Base-by-base conservation (phyloP, 208 protist species). In the Naegleria fowleri region DNA sequence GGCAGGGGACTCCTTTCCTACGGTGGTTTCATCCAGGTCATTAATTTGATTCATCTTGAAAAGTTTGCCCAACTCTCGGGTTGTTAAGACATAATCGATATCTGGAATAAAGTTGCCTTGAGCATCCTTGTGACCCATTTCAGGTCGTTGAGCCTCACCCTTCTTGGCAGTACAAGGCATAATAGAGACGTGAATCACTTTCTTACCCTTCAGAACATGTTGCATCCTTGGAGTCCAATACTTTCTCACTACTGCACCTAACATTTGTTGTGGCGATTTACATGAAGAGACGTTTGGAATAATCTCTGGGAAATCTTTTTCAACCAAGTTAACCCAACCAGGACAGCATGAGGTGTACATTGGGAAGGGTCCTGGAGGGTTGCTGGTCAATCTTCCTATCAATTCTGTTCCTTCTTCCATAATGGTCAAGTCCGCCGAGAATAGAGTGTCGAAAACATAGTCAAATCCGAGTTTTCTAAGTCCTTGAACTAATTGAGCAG, bases 141-240 rank as follows among this genome's bases (percentile, higher is more conserved):
- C 95, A 51, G 96, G 92, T n/a, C 98, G 92, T 13, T 96, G 97
- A 0, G 98, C 98, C 94, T 99, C 98, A 16, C 99, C 93, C 93
- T 99, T 99, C 83, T 98, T 98, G 92, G 99, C 98, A 92, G 97
- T 99, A 95, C 98, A 99, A 3, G 98, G 98, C 96, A 99, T 99
- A 19, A 99, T 94, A 11, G 97, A 97, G 6, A 98, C 93, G 92
- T 99, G 98, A 92, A 97, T 99, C 76, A 96, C 92, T 40, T 94
- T 33, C 11, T 38, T 40, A 19, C n/a, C 13, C n/a, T 36, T 59
- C 3, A 59, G 39, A 13, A 36, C 1, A 36, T 79, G 67, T 79
- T 79, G 67, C 67, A 79, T 79, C 67, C 36, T 79, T 36, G 16
- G 16, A 36, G 67, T 79, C 67, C 67, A 92, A 75, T 94, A 95